Conservation (phyloP, 2,329 filamentous ascomycete genomes). For the Colletotrichum theobromicola region DNA sequence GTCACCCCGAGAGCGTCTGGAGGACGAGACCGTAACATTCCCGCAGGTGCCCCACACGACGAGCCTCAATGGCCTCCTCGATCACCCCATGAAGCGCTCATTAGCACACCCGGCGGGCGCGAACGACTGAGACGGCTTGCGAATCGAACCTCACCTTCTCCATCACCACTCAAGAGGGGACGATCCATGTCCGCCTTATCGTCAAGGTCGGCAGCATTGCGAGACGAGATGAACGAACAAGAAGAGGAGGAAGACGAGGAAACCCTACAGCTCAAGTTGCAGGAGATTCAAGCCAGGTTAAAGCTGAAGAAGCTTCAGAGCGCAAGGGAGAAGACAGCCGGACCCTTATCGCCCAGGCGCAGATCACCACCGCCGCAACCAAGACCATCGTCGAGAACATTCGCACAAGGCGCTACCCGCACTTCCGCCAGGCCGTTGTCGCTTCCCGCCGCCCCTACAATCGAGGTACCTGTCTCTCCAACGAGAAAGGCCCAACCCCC, state of each 20-base stretch:
- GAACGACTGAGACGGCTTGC: slow-evolving; percentile 74
- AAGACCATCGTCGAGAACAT: slow-evolving; percentile 27
- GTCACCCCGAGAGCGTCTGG: background rate
- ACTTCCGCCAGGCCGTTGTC: slow-evolving; percentile 23
- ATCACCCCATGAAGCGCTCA: slow-evolving; percentile 68
- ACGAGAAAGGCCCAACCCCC: slow-evolving; percentile 63
- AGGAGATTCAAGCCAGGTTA: slow-evolving; percentile 86
- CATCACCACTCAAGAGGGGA: slow-evolving; percentile 65
- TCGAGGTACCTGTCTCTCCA: slow-evolving; percentile 80
- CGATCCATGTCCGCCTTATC: slow-evolving; percentile 32
- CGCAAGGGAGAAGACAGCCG: slow-evolving; percentile 47
- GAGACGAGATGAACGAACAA: slow-evolving; percentile 37
- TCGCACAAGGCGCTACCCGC: slow-evolving; percentile 27
- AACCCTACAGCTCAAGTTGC: slow-evolving; percentile 82
- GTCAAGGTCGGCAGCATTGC: slow-evolving; percentile 23
- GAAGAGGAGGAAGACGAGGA: slow-evolving; percentile 86
- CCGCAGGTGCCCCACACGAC: slow-evolving; percentile 28
- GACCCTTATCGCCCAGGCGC: slow-evolving; percentile 27
- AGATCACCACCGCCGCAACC: slow-evolving; percentile 6
- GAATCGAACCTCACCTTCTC: slow-evolving; percentile 70
- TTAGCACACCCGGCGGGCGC: slow-evolving; percentile 78
- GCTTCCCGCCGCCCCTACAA: slow-evolving; percentile 21
- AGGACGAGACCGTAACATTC: slow-evolving; percentile 1
- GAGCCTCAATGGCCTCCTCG: slow-evolving; percentile 69
- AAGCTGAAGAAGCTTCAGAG: slow-evolving; percentile 87